A percentile compares a stretch with the other conserved stretches of the same genome.
These are phyloP conservation scores for Chaetomium sp. DNA, from an alignment of 2,329 filamentous ascomycete species.

Conservation along the genomic window DNA sequence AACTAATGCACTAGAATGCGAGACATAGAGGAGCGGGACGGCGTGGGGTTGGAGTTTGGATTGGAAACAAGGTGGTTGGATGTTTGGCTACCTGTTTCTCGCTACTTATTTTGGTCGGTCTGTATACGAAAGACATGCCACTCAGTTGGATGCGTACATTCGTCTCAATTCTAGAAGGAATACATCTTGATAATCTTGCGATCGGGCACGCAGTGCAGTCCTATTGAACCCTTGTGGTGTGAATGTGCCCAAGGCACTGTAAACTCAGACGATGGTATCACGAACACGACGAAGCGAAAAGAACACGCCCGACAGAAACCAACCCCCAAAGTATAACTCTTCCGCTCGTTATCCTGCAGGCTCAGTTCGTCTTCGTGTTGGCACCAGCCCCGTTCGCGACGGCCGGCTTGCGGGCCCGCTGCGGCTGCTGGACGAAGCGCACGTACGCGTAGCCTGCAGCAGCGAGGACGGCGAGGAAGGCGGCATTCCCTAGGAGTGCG, in stretches of 20 bases:
- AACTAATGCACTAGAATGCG: conserved; percentile 23
- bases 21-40: conserved; percentile 11
- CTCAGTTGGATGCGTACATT: conserved; percentile 2
- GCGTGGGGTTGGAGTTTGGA: conserved; percentile 13
- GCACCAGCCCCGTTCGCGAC: conserved; percentile 21
- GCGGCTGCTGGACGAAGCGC: conserved; percentile 31
- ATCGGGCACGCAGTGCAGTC: too few species aligned
- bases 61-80: background rate
- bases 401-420: conserved; percentile 24
- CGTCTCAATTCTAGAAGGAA: background rate
- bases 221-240: too few species aligned
- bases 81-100: conserved; percentile 4
- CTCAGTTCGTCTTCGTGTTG: conserved; percentile 33
- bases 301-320: background rate
- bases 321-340: background rate
- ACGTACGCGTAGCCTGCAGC: conserved; percentile 35
- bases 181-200: background rate
- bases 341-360: background rate
- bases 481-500: conserved; percentile 32
- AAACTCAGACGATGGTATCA: background rate
- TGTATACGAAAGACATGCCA: conserved; percentile 17
- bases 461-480: conserved; percentile 39
- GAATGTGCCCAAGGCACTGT: background rate
- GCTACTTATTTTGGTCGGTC: background rate
- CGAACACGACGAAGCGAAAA: background rate